phyloP scores from a whole-genome alignment of 352 stramenopile genomes.

The Globisporangium barbulae region DNA sequence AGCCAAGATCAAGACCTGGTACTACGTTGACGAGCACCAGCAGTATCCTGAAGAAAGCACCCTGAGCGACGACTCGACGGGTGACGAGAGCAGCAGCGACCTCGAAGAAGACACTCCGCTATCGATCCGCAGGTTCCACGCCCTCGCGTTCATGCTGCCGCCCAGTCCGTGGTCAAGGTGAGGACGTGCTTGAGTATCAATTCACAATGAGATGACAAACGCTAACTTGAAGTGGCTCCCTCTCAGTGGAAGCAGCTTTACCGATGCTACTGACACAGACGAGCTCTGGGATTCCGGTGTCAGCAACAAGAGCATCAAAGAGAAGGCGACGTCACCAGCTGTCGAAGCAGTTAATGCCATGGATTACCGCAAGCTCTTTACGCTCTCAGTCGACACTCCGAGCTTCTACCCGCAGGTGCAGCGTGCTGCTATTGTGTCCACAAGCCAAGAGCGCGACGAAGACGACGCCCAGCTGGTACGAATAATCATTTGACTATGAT shows the following conservation, averaged over 20 bases:
- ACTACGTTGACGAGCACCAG: not conserved
- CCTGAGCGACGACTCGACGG: constrained; percentile 12
- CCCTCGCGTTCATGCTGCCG: constrained; percentile 1
- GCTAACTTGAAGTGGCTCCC: not conserved
- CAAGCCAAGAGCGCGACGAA: not conserved
- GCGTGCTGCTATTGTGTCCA: no score
- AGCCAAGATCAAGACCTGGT: not conserved
- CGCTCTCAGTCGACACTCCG: constrained; percentile 36
- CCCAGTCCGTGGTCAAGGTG: constrained; percentile 5
- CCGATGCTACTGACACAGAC: not conserved
- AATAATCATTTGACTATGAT: constrained; percentile 13
- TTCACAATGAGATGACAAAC: not conserved
- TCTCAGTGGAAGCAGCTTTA: not conserved
- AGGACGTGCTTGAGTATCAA: not conserved
- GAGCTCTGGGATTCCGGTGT: constrained; percentile 2
- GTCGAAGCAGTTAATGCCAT: not conserved
- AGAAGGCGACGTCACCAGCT: not conserved
- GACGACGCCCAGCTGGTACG: constrained; percentile 18
- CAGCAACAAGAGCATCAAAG: not conserved
- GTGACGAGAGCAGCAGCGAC: constrained; percentile 12
- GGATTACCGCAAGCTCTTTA: constrained; percentile 24
- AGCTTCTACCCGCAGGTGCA: constrained; percentile 31
- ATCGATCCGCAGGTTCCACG: constrained; percentile 3
- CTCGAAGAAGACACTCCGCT: constrained; percentile 3
- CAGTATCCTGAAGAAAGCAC: not conserved